These are phyloP conservation scores for Sporothrix dimorphospora DNA, from an alignment of 2,329 filamentous ascomycete species.

Conservation along the genomic window DNA sequence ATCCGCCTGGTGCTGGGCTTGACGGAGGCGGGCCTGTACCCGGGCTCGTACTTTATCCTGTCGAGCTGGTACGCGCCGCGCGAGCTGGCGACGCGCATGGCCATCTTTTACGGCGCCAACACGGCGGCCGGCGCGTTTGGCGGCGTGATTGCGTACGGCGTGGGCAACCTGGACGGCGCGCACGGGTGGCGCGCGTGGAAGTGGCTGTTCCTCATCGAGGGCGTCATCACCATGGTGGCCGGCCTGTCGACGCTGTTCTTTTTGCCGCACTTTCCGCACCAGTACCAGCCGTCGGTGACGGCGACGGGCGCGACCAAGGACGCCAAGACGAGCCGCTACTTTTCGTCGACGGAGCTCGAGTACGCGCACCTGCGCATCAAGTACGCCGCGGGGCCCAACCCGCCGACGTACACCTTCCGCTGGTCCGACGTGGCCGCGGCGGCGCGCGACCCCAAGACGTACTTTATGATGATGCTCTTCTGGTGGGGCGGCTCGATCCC, in stretches of 20 bases:
- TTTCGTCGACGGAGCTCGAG: slow-evolving; percentile 52
- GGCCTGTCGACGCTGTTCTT: slow-evolving; percentile 38
- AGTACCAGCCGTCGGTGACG: slow-evolving; percentile 6
- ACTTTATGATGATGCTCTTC: slow-evolving; percentile 56
- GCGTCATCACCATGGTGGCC: slow-evolving; percentile 44
- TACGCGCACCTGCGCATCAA: slow-evolving; percentile 34
- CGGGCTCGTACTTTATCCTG: slow-evolving; percentile 54
- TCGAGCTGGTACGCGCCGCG: slow-evolving; percentile 34
- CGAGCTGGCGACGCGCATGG: slow-evolving; percentile 34
- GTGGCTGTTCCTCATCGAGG: slow-evolving; percentile 49
- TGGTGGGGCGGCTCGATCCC: slow-evolving; percentile 27
- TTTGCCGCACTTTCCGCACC: slow-evolving; percentile 38
- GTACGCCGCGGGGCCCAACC: slow-evolving; percentile 30
- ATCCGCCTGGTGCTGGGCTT: slow-evolving; percentile 69
- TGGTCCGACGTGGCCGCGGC: slow-evolving; percentile 21
- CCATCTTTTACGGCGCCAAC: slow-evolving; percentile 34
- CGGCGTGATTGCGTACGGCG: slow-evolving; percentile 31
- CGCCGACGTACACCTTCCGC: slow-evolving; percentile 37
- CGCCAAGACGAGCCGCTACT: slow-evolving; percentile 54
- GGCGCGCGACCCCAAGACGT: slow-evolving; percentile 38
- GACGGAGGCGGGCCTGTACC: slow-evolving; percentile 71
- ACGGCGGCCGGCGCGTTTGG: slow-evolving; percentile 32
- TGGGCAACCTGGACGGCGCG: slow-evolving; percentile 27
- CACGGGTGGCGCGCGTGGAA: slow-evolving; percentile 39
- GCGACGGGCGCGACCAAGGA: background rate